These are phyloP conservation scores for Boehmeria nivea DNA, from an alignment of 306 rosid genomes.

Conservation along the genomic window DNA sequence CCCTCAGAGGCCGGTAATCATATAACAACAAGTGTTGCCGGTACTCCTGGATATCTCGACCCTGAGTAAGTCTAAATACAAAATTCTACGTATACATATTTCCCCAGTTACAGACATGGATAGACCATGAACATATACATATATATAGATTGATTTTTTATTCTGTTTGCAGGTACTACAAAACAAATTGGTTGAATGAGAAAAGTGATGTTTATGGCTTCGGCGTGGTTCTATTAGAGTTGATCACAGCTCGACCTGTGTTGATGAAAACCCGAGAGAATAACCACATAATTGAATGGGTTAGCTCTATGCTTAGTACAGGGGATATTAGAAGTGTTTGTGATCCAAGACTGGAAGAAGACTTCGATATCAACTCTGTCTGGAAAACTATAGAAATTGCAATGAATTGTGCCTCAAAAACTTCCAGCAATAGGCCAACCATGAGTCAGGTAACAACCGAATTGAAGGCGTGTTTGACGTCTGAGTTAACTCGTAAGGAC, in stretches of 20 bases:
- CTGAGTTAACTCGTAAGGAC: not conserved
- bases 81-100: too few relatives aligned
- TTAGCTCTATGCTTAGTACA: not conserved
- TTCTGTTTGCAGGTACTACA: not conserved
- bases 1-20: not conserved
- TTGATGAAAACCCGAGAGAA: not conserved
- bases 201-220: slow-evolving; percentile 24
- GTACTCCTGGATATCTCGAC: slow-evolving; percentile 20
- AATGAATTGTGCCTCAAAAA: slow-evolving; percentile 8
- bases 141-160: not conserved
- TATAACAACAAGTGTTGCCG: slow-evolving; percentile 4
- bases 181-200: not conserved
- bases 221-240: slow-evolving; percentile 13
- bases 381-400: slow-evolving; percentile 24
- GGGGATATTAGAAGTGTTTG: slow-evolving; percentile 9
- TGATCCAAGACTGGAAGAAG: slow-evolving; percentile 9
- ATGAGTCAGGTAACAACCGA: slow-evolving; percentile 13
- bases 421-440: slow-evolving; percentile 9
- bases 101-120: too few relatives aligned
- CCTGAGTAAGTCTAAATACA: slow-evolving; percentile 15
- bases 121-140: too few relatives aligned
- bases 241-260: slow-evolving; percentile 5
- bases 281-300: slow-evolving; percentile 4
- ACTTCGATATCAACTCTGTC: not conserved
- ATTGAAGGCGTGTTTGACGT: slow-evolving; percentile 9